Percentiles rank a stretch among this genome's conserved stretches.
Conservation (phyloP, 2,329 filamentous ascomycete species). For the Monosporascus sp. region DNA sequence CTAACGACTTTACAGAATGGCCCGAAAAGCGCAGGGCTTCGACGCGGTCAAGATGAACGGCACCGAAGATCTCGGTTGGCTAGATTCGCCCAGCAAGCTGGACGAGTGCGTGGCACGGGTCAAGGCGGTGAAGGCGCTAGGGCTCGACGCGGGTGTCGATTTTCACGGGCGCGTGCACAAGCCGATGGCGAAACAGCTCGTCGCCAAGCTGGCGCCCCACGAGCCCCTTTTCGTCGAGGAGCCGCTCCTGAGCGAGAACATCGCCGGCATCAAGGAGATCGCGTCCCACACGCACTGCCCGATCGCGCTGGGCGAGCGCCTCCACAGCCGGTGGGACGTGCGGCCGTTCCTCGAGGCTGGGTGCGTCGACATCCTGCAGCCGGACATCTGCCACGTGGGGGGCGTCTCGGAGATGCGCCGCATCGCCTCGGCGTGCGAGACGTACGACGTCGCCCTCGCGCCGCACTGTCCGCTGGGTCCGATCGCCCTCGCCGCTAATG, state of each 20-base stretch:
- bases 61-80: constrained; percentile 70
- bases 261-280: constrained; percentile 59
- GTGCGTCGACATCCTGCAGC: constrained; percentile 67
- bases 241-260: constrained; percentile 64
- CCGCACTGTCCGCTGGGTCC: constrained; percentile 72
- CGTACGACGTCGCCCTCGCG: constrained; percentile 68
- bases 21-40: constrained; percentile 57
- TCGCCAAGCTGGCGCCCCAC: constrained; percentile 60
- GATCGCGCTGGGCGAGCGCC: constrained; percentile 67
- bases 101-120: constrained; percentile 62
- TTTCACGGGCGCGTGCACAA: constrained; percentile 75
- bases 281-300: constrained; percentile 51
- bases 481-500: constrained; percentile 65
- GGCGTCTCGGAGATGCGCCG: constrained; percentile 68
- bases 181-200: constrained; percentile 77
- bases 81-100: constrained; percentile 64
- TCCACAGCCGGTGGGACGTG: constrained; percentile 70
- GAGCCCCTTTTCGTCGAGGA: constrained; percentile 74
- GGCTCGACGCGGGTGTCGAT: constrained; percentile 69
- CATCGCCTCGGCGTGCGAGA: constrained; percentile 67
- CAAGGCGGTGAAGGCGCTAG: constrained; percentile 62
- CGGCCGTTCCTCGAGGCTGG: constrained; percentile 65
- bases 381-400: constrained; percentile 67
- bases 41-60: constrained; percentile 74
- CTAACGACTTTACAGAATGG: constrained; percentile 36